Base-by-base conservation (phyloP, 75 land plant species). In the Sequoiadendron giganteum region DNA sequence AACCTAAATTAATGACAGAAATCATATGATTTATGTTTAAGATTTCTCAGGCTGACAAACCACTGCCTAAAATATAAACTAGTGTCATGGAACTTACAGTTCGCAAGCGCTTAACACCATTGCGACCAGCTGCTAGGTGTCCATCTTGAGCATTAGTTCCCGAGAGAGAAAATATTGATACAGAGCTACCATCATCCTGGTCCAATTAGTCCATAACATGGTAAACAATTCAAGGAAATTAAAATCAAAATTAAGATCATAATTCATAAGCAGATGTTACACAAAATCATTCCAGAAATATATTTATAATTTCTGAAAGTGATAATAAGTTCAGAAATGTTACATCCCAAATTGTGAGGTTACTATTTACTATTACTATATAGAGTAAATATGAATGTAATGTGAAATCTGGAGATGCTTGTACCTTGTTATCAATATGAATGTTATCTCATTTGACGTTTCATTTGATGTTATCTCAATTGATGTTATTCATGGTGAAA, bases 81-180 rank as follows among this genome's bases (percentile, higher is more conserved):
- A 34, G 42, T 36, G 14, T 40, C 28, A 75, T 61, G 25, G 28
- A 88, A 45, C 94, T 92, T 95, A 98, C 99, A 30, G 97, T 95
- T 25, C 99, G 94, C 43, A 98, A 96, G 13, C 99, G 95, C 91
- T 97, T 98, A 36, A 96, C 97, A 78, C 99, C 99, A 92, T 98
- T 97, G 42, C 99, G 95, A 42, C 95, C 99, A 80, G 99, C 98
- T 88, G 93, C 93, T 84, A 98, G 89, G 70, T 95, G 96, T 16
- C 96, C 95, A 94, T 98, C 99, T 90, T 98, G 97, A 18, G 93
- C 90, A 89, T 88, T 97, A 86, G 91, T 95, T 70, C 97, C 99
- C 4, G 96, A 88, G 34, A 95, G 93, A 86, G 97, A 90, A 91
- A 98, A 98, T 78, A 98, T 95, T 10, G 99, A 98, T 38, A 98